A percentile compares a stretch with the other conserved stretches of the same genome.
phyloP scores from a whole-genome alignment of 2,329 filamentous ascomycete species.

The Cladosporium velox region DNA sequence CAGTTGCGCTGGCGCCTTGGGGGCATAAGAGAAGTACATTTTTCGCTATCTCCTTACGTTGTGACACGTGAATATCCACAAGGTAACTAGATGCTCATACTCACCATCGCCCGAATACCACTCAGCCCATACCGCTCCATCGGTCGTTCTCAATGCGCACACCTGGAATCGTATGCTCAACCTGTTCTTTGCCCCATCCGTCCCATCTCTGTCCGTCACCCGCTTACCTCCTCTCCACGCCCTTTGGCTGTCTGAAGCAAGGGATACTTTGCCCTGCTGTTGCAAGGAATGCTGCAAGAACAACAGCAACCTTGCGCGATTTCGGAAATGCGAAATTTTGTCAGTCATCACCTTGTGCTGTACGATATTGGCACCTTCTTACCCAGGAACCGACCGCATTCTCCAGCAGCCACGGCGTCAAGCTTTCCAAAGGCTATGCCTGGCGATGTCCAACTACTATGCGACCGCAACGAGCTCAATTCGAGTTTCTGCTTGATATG shows the following conservation, averaged over 20 bases:
- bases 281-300: background rate
- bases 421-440: background rate
- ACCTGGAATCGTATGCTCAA: background rate
- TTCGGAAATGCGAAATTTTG: background rate
- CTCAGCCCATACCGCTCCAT: background rate
- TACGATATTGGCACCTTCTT: background rate
- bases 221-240: background rate
- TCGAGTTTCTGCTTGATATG: background rate
- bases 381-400: background rate
- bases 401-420: background rate
- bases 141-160: background rate
- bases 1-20: background rate
- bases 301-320: background rate
- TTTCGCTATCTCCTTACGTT: background rate
- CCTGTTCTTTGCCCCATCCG: background rate
- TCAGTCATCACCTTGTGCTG: background rate
- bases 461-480: background rate
- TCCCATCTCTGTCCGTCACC: background rate
- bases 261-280: background rate
- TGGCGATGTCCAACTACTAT: background rate
- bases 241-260: background rate
- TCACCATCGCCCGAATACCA: background rate
- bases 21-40: constrained; percentile 6
- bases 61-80: background rate
- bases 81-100: background rate